Evolutionary conservation across 805 yeast genomes (phyloP).

Genomic region (Scheffersomyces ergatensis): DNA sequence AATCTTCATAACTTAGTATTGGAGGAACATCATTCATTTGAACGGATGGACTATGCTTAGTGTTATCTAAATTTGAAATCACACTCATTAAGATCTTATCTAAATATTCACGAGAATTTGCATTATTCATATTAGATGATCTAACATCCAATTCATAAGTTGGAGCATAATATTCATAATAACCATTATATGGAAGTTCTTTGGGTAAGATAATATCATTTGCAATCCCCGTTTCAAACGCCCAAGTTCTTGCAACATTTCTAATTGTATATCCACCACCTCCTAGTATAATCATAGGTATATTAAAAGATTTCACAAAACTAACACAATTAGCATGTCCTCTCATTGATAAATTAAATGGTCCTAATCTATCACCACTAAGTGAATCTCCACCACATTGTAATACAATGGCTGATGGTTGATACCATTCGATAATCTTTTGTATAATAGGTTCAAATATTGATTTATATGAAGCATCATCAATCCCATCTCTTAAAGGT

Average conservation of each 20-base stretch:
- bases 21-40: conserved; percentile 85
- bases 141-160: conserved; percentile 93
- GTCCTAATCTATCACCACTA: conserved; percentile 93
- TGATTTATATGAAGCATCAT: conserved; percentile 81
- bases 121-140: conserved; percentile 95
- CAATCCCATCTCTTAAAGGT: conserved; percentile 94
- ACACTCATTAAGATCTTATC: conserved; percentile 80
- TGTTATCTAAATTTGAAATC: conserved; percentile 73
- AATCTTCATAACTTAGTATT: conserved; percentile 89
- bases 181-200: conserved; percentile 90
- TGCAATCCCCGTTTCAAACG: conserved; percentile 86
- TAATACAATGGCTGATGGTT: conserved; percentile 93
- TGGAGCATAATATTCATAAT: conserved; percentile 96
- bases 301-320: conserved; percentile 78
- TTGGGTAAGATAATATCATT: conserved; percentile 74
- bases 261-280: conserved; percentile 99
- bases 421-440: conserved; percentile 78
- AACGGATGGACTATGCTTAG: conserved; percentile 97
- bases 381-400: conserved; percentile 99
- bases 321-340: conserved; percentile 97
- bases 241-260: conserved; percentile 94
- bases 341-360: conserved; percentile 87
- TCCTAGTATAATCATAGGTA: conserved; percentile 92
- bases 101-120: conserved; percentile 88
- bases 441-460: conserved; percentile 86